Evolutionary conservation across 2,329 filamentous ascomycete species (phyloP), one percentile per base, ranked within the genome.

Genomic region (Didymella pomorum): DNA sequence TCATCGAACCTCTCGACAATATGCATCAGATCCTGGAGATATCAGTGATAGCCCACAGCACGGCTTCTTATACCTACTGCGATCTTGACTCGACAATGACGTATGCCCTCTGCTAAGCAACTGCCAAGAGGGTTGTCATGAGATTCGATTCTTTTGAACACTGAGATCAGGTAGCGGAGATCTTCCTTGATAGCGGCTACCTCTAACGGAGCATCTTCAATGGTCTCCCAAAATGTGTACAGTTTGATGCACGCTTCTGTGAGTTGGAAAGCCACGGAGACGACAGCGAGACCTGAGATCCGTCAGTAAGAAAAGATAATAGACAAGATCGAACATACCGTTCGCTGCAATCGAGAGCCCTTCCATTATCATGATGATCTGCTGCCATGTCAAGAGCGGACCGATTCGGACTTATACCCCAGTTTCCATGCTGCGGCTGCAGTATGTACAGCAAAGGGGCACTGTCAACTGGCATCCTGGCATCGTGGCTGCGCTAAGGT

Each of bases 131-230:
- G 47, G 0, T 43, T 20, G 6, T 50, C 23, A 4, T 26, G 11
- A 3, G 21, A 54, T 21, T 62, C 59, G 11, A 64, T 55, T 11
- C 44, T 48, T n/a, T 46, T 52, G 44, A 64, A 64, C 2, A 62
- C 50, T 2, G 61, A 62, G 4, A 60, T 59, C 0, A 64, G 54
- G 23, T 60, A 65, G 8, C 41, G 51, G 1, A 62, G 28, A 48
- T 66, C 59, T 41, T 62, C 61, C n/a, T 62, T 62, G 46, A 66
- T 57, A 0, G 56, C 45, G 18, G 43, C 29, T 4, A 66, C 56
- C 31, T 66, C 63, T 4, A 47, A 44, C 5, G 63, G 61, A 5
- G 59, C 63, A 52, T 61, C 59, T 57, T 62, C 54, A 14, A 64
- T 48, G 0, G 61, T 47, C 28, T 66, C 61, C 63, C 61, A 66